These are phyloP conservation scores for Meira nashicola DNA, from an alignment of 1,284 basidiomycete species.

Conservation along the genomic window DNA sequence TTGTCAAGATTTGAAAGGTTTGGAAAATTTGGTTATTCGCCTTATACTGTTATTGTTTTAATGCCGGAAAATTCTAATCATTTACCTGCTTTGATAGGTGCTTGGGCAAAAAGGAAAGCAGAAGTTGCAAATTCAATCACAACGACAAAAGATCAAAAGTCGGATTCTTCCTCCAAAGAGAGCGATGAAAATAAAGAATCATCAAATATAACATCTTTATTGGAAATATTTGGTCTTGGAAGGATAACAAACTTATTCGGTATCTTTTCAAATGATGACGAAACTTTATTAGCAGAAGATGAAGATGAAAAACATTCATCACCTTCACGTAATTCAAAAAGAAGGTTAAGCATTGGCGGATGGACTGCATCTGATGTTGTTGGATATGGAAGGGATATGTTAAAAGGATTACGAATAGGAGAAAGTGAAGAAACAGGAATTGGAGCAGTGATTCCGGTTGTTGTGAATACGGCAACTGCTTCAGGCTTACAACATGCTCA, in stretches of 20 bases:
- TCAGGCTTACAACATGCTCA: constrained; percentile 30
- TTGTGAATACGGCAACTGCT: constrained; percentile 25
- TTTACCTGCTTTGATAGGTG: background rate
- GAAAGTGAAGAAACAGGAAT: constrained; percentile 1
- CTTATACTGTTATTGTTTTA: constrained; percentile 9
- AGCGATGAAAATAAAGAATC: background rate
- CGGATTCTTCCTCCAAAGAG: background rate
- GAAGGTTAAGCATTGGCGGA: constrained; percentile 24
- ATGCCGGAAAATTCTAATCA: background rate
- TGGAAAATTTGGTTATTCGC: background rate
- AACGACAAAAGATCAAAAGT: no score
- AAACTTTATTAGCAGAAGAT: background rate
- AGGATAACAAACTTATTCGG: background rate
- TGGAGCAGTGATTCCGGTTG: constrained; percentile 26
- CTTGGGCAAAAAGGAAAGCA: constrained; percentile 6
- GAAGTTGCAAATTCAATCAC: background rate
- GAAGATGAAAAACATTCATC: background rate
- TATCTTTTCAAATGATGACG: background rate
- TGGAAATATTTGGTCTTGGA: background rate
- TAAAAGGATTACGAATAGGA: constrained; percentile 37
- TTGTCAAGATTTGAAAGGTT: background rate
- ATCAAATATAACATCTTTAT: background rate
- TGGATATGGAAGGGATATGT: constrained; percentile 32
- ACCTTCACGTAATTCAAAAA: no score
- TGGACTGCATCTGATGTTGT: constrained; percentile 32